These are phyloP conservation scores for Mycena galopus DNA, from an alignment of 768 basidiomycete species.

Conservation along the genomic window DNA sequence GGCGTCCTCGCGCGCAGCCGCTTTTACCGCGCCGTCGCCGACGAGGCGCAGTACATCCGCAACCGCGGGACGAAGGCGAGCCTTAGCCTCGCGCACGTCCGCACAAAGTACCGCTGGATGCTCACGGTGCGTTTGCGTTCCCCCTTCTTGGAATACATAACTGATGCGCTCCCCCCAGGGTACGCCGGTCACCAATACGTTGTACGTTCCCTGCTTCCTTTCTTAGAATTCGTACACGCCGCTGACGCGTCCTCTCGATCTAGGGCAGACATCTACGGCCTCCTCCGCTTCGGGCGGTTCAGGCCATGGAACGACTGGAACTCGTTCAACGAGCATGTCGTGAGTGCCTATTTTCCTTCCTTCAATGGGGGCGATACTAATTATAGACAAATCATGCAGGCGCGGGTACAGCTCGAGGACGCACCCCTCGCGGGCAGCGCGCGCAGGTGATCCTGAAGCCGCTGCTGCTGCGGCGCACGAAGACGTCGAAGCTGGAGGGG, in stretches of 20 bases:
- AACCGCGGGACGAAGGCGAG: conserved; percentile 76
- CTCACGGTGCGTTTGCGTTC: too few species aligned
- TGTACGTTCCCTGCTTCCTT: conserved; percentile 52
- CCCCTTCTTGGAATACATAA: too few species aligned
- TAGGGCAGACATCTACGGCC: conserved; percentile 79
- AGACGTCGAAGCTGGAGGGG: conserved; percentile 75
- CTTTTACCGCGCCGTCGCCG: conserved; percentile 80
- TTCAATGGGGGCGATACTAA: background rate
- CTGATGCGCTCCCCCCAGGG: too few species aligned
- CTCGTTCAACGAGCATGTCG: conserved; percentile 71
- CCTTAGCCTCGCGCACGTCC: conserved; percentile 69
- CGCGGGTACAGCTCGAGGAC: conserved; percentile 65
- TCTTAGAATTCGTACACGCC: background rate
- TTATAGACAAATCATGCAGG: conserved; percentile 48
- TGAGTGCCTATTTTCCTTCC: conserved; percentile 44
- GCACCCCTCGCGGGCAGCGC: conserved; percentile 72
- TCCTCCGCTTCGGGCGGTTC: conserved; percentile 77
- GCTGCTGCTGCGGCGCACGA: conserved; percentile 80
- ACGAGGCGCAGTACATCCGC: conserved; percentile 85
- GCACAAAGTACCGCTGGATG: conserved; percentile 81
- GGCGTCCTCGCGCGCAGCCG: conserved; percentile 72
- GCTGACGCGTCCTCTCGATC: conserved; percentile 7
- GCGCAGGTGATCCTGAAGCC: conserved; percentile 78
- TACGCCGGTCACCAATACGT: conserved; percentile 79
- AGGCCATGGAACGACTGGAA: conserved; percentile 82